These are phyloP conservation scores for Polysphondylium violaceum DNA, from an alignment of 78 protist genomes.

Conservation along the genomic window DNA sequence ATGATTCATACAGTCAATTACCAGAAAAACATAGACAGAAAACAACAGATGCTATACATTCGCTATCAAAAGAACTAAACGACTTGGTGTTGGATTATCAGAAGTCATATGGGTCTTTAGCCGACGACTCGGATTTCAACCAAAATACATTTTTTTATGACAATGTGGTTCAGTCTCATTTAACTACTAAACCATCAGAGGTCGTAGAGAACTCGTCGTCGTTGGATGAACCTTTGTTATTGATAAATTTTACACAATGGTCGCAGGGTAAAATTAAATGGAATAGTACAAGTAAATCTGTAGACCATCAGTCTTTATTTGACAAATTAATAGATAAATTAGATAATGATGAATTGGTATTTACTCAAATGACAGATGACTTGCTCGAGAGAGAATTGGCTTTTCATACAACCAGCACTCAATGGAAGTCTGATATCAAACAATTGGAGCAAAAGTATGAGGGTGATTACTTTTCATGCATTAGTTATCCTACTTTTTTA, in stretches of 20 bases:
- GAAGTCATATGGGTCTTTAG: no score
- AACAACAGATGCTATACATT: no score
- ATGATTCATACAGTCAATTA: no score
- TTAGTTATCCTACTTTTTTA: slow-evolving; percentile 17
- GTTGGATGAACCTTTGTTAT: slow-evolving; percentile 53
- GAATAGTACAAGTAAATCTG: neutral
- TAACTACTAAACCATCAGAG: no score
- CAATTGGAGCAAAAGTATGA: neutral
- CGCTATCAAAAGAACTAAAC: no score
- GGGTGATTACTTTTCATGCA: slow-evolving; percentile 31
- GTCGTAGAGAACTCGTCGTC: no score
- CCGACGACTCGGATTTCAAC: no score
- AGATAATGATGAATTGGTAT: slow-evolving; percentile 8
- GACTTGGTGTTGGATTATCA: no score
- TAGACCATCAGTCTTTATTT: slow-evolving; percentile 6
- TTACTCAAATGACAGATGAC: slow-evolving; percentile 33
- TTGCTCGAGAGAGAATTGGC: slow-evolving; percentile 36
- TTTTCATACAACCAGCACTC: slow-evolving; percentile 45
- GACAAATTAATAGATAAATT: slow-evolving; percentile 3
- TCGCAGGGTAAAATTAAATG: slow-evolving; percentile 35
- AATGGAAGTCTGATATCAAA: slow-evolving; percentile 40
- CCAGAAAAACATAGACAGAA: no score
- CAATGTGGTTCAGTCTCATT: no score
- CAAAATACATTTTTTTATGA: no score
- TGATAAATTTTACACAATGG: slow-evolving; percentile 61